Evolutionary conservation across 1,139 yeast genomes (phyloP), one percentile per base, ranked within the genome.

Genomic region (Schwanniomyces etchellsii): DNA sequence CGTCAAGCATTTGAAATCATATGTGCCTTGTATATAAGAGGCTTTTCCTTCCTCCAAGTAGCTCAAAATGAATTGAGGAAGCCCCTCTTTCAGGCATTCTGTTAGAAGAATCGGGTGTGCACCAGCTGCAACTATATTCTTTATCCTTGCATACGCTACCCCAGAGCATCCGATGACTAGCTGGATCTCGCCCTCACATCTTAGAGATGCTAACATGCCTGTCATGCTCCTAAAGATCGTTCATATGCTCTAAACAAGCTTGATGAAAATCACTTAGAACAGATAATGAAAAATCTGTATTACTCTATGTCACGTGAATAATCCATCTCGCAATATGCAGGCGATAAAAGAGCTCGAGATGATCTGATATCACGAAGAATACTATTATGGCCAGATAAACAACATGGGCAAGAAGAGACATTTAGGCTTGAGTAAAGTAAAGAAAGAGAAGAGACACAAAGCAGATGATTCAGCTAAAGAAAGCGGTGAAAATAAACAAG

Each of bases 371-470:
- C 13, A 13, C 14, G 22, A 4, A 20, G 18, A 24, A 27, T 7
- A 16, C 9, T 3, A 16, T 9, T 14, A 26, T n/a, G 16, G 14
- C 17, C 24, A 16, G 17, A 27, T 26, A 31, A 14, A 27, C 27
- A 29, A 24, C 21, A 78, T 77, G 85, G 80, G 71, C 5, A 52
- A 49, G 26, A 88, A 84, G 50, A 74, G 96, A 68, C 84, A 89
- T 21, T 63, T 83, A 40, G 96, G 96, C 28, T 60, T 85, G 34
- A 85, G 85, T n/a, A 78, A 80, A 45, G 71, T 77, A 1, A 66
- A 76, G 16, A 67, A 70, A 38, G 55, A 65, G 14, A 75, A 76
- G 52, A 68, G 64, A 41, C 67, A 64, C 42, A 75, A 75, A 50
- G n/a, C n/a, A n/a, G n/a, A n/a, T n/a, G 51, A 53, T 6, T 24